Evolutionary conservation across 2,329 filamentous ascomycete species (phyloP).

Genomic region (Escovopsis weberi): DNA sequence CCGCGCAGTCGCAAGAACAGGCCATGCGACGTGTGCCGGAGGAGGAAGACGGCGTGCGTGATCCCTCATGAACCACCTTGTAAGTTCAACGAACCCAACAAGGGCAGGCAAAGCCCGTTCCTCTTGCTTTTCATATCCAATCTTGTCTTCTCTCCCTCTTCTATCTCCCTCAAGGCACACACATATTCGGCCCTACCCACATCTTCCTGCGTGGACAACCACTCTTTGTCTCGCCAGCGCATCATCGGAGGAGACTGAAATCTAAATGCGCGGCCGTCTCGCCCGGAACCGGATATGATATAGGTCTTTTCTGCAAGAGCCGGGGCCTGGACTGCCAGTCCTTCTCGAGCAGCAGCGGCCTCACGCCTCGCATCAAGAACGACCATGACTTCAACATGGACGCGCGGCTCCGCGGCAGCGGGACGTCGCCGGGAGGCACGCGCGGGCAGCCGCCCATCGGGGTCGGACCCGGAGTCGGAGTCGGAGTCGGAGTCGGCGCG

Average conservation of each 20-base stretch:
- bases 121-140: too few species aligned
- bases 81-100: constrained; percentile 13
- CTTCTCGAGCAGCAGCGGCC: constrained; percentile 8
- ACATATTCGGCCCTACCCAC: too few species aligned
- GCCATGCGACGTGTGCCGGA: constrained; percentile 30
- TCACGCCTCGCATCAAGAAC: too few species aligned
- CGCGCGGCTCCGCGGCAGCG: not conserved
- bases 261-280: not conserved
- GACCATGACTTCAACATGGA: not conserved
- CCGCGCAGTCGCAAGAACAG: constrained; percentile 30
- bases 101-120: too few species aligned
- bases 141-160: too few species aligned
- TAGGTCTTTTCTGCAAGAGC: constrained; percentile 21
- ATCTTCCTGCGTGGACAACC: not conserved
- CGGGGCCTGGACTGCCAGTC: constrained; percentile 20
- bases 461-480: too few species aligned
- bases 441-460: too few species aligned
- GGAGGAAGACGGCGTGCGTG: constrained; percentile 31
- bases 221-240: not conserved
- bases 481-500: not conserved
- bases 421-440: too few species aligned
- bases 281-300: not conserved
- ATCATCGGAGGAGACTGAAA: not conserved
- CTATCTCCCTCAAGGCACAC: too few species aligned
- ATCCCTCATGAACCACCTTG: constrained; percentile 29